Conservation (phyloP, 2,329 filamentous ascomycete species). For the Stemphylium lycopersici region DNA sequence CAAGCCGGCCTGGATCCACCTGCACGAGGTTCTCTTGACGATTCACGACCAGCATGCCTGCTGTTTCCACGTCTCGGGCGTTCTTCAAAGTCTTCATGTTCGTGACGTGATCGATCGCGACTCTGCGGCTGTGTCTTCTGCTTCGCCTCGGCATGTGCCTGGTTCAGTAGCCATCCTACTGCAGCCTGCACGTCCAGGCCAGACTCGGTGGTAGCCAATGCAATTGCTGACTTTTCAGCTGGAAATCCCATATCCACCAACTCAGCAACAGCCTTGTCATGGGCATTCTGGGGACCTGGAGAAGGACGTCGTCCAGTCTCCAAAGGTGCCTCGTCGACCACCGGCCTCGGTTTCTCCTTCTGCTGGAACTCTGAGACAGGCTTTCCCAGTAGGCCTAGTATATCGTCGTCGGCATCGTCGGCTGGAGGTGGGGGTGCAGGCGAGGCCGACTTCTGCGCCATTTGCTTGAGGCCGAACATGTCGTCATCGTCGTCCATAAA, state of each 20-base stretch:
- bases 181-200: constrained; percentile 84
- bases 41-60: constrained; percentile 39
- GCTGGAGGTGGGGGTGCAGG: constrained; percentile 27
- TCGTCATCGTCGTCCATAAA: constrained; percentile 74
- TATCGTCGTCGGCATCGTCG: constrained; percentile 61
- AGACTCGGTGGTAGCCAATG: constrained; percentile 78
- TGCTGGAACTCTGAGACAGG: constrained; percentile 61
- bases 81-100: constrained; percentile 35
- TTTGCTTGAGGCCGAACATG: constrained; percentile 78
- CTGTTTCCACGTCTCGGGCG: constrained; percentile 29
- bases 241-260: constrained; percentile 95
- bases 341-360: constrained; percentile 27
- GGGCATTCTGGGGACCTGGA: constrained; percentile 54
- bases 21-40: constrained; percentile 41
- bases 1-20: constrained; percentile 61
- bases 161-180: constrained; percentile 86
- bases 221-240: constrained; percentile 78
- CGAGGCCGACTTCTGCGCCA: constrained; percentile 55
- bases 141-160: constrained; percentile 84
- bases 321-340: constrained; percentile 8
- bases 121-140: constrained; percentile 63
- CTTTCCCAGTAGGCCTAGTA: constrained; percentile 65
- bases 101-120: constrained; percentile 33
- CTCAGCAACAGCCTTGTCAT: constrained; percentile 83
- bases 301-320: constrained; percentile 23